Base-by-base conservation (phyloP, 2,329 filamentous ascomycete species). In the Bipolaris victoriae region DNA sequence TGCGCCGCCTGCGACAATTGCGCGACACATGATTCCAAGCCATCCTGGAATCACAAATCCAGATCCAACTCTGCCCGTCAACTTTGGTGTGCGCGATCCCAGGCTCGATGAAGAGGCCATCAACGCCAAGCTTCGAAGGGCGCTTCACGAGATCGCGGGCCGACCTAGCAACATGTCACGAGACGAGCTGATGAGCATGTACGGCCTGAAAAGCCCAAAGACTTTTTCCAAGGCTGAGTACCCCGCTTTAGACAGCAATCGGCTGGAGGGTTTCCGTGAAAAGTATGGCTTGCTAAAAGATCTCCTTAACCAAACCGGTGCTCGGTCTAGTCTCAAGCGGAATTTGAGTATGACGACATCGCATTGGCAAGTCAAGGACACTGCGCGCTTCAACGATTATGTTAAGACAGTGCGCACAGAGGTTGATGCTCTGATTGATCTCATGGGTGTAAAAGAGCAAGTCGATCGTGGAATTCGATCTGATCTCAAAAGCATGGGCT, bases 401-500 rank as follows among this genome's bases (percentile, higher is more conserved):
- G 74, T 81, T 46, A 66, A 63, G 20, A 70, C 76, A 26, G 78
- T 79, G 11, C 73, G 76, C 49, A 71, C 73, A 39, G 77, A 80
- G 55, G 76, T 82, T 5, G 79, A 81, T 53, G 71, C 69, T n/a
- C 67, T 82, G 43, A 77, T 82, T 39, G 65, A 73, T 10, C 64
- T 81, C 33, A 68, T 80, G 62, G 77, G 72, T 39, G 76, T 79
- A 22, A 77, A 79, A 60, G 76, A 80, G 46, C 70, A 76, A 39
- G 76, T 81, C 1, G 78, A 82, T 61, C 66, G 77, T 11, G 79
- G 74, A 11, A 77, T 79, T 65, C 71, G 75, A 35, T 76, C 77
- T 58, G 80, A 82, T 49, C 80, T 82, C 54, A 75, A 75, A 36
- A 74, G 76, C 11, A 77, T 82, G 66, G 80, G 78, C n/a, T 82